Base-by-base conservation (phyloP, 805 yeast species). In the Ogataea degrootiae region DNA sequence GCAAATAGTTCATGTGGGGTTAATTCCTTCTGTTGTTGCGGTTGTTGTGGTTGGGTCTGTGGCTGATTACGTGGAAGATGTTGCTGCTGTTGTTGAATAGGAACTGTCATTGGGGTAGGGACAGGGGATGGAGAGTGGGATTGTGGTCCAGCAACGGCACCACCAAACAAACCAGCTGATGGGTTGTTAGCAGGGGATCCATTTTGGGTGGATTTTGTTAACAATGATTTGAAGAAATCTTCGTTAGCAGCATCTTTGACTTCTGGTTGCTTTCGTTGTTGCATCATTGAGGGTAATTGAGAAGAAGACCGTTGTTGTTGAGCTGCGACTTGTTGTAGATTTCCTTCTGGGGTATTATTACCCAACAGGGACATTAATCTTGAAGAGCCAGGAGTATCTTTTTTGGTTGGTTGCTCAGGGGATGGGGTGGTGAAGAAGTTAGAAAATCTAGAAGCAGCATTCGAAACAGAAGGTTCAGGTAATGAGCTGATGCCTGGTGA, bases 191-290 rank as follows among this genome's bases (percentile, higher is more conserved):
- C 8, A 26, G 33, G 6, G 14, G 16, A 15, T 17, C 34, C 31
- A 15, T 43, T 41, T 6, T 36, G n/a, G 12, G 36, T 19, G 37
- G 41, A 42, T 49, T 72, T 74, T 37, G 70, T 66, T 52, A 77
- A 59, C 46, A 77, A 61, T 5, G 80, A 71, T 64, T 72, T 67
- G 55, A 77, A 74, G 50, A 77, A 77, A 49, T 75, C 79, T 52
- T 63, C 61, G 19, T 53, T 55, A 17, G 48, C 37, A 19, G 43
- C 22, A 11, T 16, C 38, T 33, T 37, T 14, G 15, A 21, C 17
- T n/a, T 15, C 9, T 29, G 17, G 22, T 11, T 6, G 34, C 11
- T 23, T 37, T 11, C 16, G 41, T 9, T 14, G 37, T 33, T 38
- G 41, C 8, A 21, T 31, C 12, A 16, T 19, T 33, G 39, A 3